Evolutionary conservation across 345 rosid species (phyloP).

Genomic region (Reutealis trisperma): DNA sequence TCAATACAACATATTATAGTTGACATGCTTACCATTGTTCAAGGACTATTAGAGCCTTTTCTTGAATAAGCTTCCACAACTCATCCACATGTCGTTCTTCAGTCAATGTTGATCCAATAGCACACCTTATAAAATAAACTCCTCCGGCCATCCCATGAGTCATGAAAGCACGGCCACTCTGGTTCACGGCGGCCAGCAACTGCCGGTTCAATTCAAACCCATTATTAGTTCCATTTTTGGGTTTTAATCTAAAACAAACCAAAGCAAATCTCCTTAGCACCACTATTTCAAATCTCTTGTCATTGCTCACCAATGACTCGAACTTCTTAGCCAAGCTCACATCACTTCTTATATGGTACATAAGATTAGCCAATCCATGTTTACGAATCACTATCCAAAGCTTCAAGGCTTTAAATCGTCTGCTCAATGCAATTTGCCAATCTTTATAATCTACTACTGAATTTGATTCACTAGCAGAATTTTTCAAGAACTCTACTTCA

Average conservation of each 20-base stretch:
- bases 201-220: conserved; percentile 10
- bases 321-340: conserved; percentile 25
- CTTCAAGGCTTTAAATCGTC: conserved; percentile 37
- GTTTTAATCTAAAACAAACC: conserved; percentile 30
- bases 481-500: conserved; percentile 13
- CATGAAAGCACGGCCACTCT: conserved; percentile 31
- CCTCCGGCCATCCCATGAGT: conserved; percentile 28
- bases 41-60: conserved; percentile 12
- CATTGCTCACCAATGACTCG: conserved; percentile 16
- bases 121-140: conserved; percentile 16
- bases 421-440: conserved; percentile 36
- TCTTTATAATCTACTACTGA: conserved; percentile 32
- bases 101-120: conserved; percentile 28
- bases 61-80: conserved; percentile 33
- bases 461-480: conserved; percentile 17
- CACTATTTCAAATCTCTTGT: conserved; percentile 28
- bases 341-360: conserved; percentile 26
- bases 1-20: no score
- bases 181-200: conserved; percentile 28
- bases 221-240: neutral
- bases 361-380: conserved; percentile 30
- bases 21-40: no score
- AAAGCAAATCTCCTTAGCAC: conserved; percentile 14
- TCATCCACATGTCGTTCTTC: conserved; percentile 30
- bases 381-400: conserved; percentile 40